Evolutionary conservation across 495 filamentous ascomycete species (phyloP).

Genomic region (Daldinia decipiens): DNA sequence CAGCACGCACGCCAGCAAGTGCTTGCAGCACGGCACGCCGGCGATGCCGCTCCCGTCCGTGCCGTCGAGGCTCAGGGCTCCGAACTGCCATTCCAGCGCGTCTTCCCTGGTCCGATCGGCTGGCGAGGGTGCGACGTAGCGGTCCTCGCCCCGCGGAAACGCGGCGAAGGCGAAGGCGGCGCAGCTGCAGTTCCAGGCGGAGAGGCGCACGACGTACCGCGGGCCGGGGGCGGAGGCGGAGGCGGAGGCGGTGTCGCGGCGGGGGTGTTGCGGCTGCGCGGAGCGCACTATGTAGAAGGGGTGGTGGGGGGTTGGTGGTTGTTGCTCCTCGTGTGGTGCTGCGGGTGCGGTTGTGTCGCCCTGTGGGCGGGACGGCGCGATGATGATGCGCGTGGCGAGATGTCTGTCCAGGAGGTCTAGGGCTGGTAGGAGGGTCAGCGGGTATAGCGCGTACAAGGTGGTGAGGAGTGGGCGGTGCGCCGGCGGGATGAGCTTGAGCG

Average conservation of each 20-base stretch:
- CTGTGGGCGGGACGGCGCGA: neutral
- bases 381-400: slow-evolving; percentile 62
- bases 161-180: slow-evolving; percentile 79
- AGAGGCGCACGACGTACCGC: slow-evolving; percentile 74
- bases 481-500: slow-evolving; percentile 52
- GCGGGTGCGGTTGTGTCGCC: neutral
- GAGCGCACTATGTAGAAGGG: slow-evolving; percentile 56
- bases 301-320: neutral
- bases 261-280: slow-evolving; percentile 44
- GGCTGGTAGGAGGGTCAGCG: slow-evolving; percentile 70
- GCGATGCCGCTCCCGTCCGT: slow-evolving; percentile 33
- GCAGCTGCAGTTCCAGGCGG: slow-evolving; percentile 91
- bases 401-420: slow-evolving; percentile 83
- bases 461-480: slow-evolving; percentile 59
- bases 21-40: slow-evolving; percentile 80
- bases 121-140: neutral
- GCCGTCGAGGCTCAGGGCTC: slow-evolving; percentile 51
- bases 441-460: slow-evolving; percentile 74
- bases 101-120: no score
- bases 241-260: slow-evolving; percentile 30
- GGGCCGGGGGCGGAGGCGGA: slow-evolving; percentile 36
- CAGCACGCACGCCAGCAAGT: slow-evolving; percentile 84
- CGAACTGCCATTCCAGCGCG: slow-evolving; percentile 50
- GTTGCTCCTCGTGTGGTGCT: neutral
- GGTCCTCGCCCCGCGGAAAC: slow-evolving; percentile 57